Percentiles rank a stretch among this genome's conserved stretches.
Evolutionary conservation across 257 asterid genomes (phyloP).

Genomic region (Eustoma russellianum): DNA sequence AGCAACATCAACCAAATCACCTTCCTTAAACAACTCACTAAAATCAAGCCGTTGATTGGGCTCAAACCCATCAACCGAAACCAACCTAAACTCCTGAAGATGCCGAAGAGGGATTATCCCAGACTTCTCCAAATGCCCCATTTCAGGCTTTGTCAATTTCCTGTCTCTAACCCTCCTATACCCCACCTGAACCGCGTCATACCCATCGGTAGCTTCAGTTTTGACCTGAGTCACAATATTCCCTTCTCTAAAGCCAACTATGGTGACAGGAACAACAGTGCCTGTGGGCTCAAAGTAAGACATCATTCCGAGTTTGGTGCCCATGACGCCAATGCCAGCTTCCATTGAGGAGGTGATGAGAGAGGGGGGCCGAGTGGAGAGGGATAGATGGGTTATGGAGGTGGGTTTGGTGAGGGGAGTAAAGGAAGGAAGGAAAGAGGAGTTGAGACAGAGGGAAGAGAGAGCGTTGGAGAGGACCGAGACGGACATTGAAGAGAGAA

Average conservation of each 20-base stretch:
- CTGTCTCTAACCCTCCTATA: constrained; percentile 73
- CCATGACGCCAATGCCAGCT: constrained; percentile 91
- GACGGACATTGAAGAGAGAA: too few relatives aligned
- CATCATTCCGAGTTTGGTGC: constrained; percentile 93
- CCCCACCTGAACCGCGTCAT: constrained; percentile 82
- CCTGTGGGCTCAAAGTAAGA: constrained; percentile 65
- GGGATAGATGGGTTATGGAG: constrained; percentile 27
- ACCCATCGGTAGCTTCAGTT: constrained; percentile 76
- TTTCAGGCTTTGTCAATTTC: constrained; percentile 83
- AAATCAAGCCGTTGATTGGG: constrained; percentile 50
- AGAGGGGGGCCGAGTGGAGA: constrained; percentile 16
- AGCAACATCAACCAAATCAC: constrained; percentile 84
- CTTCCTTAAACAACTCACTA: constrained; percentile 66
- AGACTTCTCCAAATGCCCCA: constrained; percentile 82
- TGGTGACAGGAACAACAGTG: constrained; percentile 72
- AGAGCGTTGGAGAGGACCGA: constrained; percentile 9
- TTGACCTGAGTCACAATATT: constrained; percentile 88
- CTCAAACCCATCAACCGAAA: constrained; percentile 63
- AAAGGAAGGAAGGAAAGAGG: constrained; percentile 40
- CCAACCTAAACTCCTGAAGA: constrained; percentile 80
- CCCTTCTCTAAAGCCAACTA: constrained; percentile 89
- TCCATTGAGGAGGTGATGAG: constrained; percentile 62
- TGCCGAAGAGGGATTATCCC: constrained; percentile 85
- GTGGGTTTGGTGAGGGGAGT: constrained; percentile 19
- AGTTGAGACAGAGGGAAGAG: constrained; percentile 17